Conservation (phyloP, 768 basidiomycete genomes). For the Pleurotus salmoneostramineus region DNA sequence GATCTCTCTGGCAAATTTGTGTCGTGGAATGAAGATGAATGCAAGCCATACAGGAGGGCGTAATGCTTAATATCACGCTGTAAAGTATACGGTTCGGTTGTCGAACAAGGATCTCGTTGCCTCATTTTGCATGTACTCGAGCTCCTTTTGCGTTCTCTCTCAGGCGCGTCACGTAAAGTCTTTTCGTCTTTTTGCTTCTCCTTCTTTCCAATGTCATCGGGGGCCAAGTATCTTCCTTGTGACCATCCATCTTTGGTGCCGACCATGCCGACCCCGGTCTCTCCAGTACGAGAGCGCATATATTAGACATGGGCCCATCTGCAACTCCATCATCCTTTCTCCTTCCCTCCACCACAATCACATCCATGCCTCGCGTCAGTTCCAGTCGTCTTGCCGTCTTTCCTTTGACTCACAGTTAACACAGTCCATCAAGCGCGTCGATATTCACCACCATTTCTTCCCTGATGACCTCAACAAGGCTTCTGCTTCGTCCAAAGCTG, state of each 20-base stretch:
- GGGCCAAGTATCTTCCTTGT: no score
- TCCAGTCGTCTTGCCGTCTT: no score
- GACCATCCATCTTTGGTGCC: background rate
- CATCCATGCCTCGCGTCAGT: background rate
- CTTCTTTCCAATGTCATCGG: background rate
- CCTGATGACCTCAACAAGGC: constrained; percentile 47
- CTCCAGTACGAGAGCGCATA: background rate
- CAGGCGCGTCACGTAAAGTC: background rate
- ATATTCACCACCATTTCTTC: constrained; percentile 80
- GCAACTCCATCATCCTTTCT: no score
- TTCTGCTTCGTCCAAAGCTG: constrained; percentile 38
- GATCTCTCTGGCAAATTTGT: constrained; percentile 74
- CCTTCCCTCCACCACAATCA: no score
- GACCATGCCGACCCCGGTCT: background rate
- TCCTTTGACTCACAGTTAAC: no score
- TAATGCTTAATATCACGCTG: background rate
- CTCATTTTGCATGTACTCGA: background rate
- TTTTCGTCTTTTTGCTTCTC: background rate
- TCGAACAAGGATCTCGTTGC: background rate
- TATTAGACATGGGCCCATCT: no score
- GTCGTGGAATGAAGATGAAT: constrained; percentile 74
- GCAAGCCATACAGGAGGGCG: constrained; percentile 44
- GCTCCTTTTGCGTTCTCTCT: background rate
- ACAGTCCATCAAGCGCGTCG: constrained; percentile 34
- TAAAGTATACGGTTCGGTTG: background rate